These are phyloP conservation scores for Avena sativa DNA, from an alignment of 176 grass and related monocot genomes.

Conservation along the genomic window DNA sequence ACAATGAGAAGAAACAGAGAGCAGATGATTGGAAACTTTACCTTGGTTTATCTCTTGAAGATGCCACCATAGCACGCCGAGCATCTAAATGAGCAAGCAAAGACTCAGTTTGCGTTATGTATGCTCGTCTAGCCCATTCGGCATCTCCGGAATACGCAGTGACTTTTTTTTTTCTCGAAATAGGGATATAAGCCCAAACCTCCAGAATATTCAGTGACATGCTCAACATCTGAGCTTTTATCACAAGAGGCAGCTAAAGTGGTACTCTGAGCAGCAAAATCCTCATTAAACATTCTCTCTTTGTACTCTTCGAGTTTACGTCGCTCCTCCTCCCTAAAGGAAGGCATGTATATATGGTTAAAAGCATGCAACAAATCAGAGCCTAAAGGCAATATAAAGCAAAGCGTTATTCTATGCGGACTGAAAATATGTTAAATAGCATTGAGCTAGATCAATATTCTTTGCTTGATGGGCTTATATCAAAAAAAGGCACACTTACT, in stretches of 20 bases:
- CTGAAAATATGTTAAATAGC: neutral
- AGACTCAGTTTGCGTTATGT: neutral
- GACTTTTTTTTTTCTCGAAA: no score
- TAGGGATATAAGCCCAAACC: no score
- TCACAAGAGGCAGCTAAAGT: neutral
- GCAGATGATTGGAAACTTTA: neutral
- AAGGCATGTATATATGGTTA: neutral
- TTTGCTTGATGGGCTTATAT: neutral
- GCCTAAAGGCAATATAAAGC: neutral
- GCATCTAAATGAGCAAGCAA: neutral
- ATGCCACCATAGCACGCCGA: neutral
- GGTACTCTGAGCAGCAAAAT: neutral
- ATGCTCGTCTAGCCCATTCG: neutral
- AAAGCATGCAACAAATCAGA: neutral
- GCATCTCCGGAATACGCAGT: neutral
- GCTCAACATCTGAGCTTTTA: neutral
- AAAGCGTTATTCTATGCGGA: neutral
- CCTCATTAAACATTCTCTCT: neutral
- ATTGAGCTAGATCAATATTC: neutral
- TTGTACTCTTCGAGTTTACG: neutral
- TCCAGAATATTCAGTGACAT: neutral
- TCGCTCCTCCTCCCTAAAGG: neutral
- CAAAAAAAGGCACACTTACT: slow-evolving; percentile 1
- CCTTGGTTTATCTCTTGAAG: neutral
- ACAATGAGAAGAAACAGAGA: neutral